A percentile compares a stretch with the other conserved stretches of the same genome.
These are phyloP conservation scores for Pseudonitzschia multistriata DNA, from an alignment of 108 stramenopile genomes.

Conservation along the genomic window DNA sequence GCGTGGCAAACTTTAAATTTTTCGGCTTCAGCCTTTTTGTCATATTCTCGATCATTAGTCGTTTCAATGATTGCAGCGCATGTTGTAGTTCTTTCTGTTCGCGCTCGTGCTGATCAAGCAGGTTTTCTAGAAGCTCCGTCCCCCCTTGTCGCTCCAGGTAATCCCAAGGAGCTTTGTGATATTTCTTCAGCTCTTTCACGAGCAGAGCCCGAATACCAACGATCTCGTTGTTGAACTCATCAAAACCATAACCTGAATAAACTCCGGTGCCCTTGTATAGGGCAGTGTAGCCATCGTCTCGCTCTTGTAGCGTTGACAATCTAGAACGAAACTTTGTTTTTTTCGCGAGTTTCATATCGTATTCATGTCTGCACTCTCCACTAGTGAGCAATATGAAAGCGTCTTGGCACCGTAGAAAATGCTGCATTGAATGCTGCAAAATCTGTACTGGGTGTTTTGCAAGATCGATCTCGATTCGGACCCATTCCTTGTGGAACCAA, in stretches of 20 bases:
- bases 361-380: conserved; percentile 75
- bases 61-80: conserved; percentile 22
- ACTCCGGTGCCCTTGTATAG: conserved; percentile 40
- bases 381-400: conserved; percentile 68
- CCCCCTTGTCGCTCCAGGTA: conserved; percentile 26
- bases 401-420: conserved; percentile 66
- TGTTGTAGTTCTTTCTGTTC: conserved; percentile 33
- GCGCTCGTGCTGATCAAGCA: conserved; percentile 47
- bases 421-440: conserved; percentile 36
- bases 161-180: conserved; percentile 44
- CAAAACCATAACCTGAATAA: conserved; percentile 75
- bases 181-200: conserved; percentile 15
- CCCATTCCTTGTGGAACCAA: conserved; percentile 36
- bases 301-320: conserved; percentile 32
- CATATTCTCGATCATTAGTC: conserved; percentile 29
- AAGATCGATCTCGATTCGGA: conserved; percentile 18
- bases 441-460: conserved; percentile 15
- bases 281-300: conserved; percentile 67
- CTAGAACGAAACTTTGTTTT: conserved; percentile 30
- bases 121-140: conserved; percentile 43
- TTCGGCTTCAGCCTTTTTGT: conserved; percentile 30
- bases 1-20: conserved; percentile 31
- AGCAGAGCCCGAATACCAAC: conserved; percentile 51
- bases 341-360: conserved; percentile 43
- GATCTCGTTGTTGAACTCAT: conserved; percentile 69